phyloP scores from a whole-genome alignment of 352 stramenopile species.

The Pythium dissimile region DNA sequence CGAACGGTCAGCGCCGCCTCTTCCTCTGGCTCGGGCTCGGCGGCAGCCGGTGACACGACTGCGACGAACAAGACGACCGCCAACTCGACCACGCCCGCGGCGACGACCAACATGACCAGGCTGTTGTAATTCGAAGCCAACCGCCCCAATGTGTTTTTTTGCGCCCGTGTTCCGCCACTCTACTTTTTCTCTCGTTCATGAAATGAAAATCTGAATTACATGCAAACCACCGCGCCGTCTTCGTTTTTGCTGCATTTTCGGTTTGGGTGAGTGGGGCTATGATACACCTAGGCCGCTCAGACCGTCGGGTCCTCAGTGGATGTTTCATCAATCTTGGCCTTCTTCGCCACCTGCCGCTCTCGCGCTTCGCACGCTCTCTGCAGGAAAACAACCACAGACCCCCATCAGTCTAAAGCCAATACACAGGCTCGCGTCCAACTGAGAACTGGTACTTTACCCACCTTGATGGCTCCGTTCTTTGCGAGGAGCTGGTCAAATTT shows the following conservation, averaged over 20 bases:
- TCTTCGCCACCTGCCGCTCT: slow-evolving; percentile 31
- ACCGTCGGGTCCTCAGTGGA: neutral
- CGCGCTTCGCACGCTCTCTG: slow-evolving; percentile 29
- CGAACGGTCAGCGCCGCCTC: slow-evolving; percentile 33
- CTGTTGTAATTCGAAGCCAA: slow-evolving; percentile 7
- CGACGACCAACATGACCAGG: slow-evolving; percentile 3
- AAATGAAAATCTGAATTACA: slow-evolving; percentile 6
- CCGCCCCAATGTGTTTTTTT: neutral
- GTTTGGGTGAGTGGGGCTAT: no score
- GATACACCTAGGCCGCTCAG: neutral
- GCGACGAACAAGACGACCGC: slow-evolving; percentile 17
- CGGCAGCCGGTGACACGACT: slow-evolving; percentile 20
- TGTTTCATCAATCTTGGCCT: slow-evolving; percentile 29
- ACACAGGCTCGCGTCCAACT: no score
- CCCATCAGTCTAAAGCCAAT: neutral
- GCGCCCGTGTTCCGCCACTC: no score
- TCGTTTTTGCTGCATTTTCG: no score
- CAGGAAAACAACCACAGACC: neutral
- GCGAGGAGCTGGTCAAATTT: slow-evolving; percentile 58
- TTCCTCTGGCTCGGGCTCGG: slow-evolving; percentile 28
- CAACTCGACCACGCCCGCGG: slow-evolving; percentile 9
- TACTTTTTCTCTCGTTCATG: no score
- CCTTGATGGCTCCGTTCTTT: slow-evolving; percentile 67
- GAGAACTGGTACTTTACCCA: slow-evolving; percentile 7
- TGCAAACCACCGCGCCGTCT: neutral